Conservation (phyloP, 176 grass and related monocot species). For the Aegilops speltoides region DNA sequence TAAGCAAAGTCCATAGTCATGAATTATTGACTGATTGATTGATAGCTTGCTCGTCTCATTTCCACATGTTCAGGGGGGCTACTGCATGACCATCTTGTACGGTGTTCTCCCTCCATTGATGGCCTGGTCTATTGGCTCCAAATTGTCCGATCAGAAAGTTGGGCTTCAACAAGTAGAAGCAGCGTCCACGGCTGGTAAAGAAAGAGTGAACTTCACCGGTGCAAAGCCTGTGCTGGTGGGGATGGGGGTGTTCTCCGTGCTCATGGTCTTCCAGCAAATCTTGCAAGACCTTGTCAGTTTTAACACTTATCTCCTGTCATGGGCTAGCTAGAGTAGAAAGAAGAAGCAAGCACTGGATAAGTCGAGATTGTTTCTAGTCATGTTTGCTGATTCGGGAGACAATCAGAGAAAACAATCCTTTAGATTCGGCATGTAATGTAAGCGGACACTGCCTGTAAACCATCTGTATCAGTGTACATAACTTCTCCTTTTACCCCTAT, state of each 20-base stretch:
- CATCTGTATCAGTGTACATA: not conserved
- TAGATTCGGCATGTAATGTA: not conserved
- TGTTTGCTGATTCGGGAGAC: not conserved
- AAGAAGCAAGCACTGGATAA: not conserved
- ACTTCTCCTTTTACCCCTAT: not conserved
- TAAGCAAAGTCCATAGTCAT: not conserved
- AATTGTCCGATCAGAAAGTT: not conserved
- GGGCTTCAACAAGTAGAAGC: slow-evolving; percentile 1
- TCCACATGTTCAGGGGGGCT: slow-evolving; percentile 52
- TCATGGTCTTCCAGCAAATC: slow-evolving; percentile 60
- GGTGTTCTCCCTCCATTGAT: slow-evolving; percentile 78
- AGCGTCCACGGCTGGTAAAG: not conserved
- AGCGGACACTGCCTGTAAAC: not conserved
- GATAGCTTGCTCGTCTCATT: not conserved
- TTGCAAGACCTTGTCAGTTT: slow-evolving; percentile 37
- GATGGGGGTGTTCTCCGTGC: slow-evolving; percentile 57
- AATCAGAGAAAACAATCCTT: no score
- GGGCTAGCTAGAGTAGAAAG: slow-evolving; percentile 4
- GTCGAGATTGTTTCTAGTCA: not conserved
- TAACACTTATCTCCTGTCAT: slow-evolving; percentile 40
- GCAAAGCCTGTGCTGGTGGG: slow-evolving; percentile 63
- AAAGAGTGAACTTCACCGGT: slow-evolving; percentile 18
- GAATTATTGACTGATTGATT: not conserved
- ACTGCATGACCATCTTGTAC: slow-evolving; percentile 91
- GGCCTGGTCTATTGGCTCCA: slow-evolving; percentile 63